Evolutionary conservation across 2,329 filamentous ascomycete species (phyloP), one percentile per base, ranked within the genome.

Genomic region (Talaromyces islandicus): DNA sequence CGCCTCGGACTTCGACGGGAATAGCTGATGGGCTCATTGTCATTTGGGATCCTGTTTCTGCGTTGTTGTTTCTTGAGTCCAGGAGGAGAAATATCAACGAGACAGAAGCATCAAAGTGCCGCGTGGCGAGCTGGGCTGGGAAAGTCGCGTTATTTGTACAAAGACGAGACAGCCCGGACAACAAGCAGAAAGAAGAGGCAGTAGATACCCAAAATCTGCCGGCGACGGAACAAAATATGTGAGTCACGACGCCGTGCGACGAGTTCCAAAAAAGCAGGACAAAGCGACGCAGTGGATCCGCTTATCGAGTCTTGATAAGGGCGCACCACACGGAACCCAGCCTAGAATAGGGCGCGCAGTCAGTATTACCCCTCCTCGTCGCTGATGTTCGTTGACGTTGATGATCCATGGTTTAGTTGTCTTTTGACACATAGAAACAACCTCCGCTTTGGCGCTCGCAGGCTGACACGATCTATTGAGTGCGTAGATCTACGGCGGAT

Each of bases 21-120:
- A 72, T 17, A 38, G 71, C 62, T 30, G 67, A 64, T 32, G 71
- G 70, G 46, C 68, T 67, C 70, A 73, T 74, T 27, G 29, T 65
- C 32, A 52, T 25, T 24, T 12, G 17, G 25, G 4, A 4, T 29
- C 7, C 11, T 25, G 46, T 24, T 12, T 51, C 11, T 51, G 7
- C 6, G 17, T 19, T n/a, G 17, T 5, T 4, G 17, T 46, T 7
- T 41, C 38, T 41, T 41, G 38, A 41, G n/a, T 17, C 29, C 29
- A 1, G 29, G 29, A 30, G 35, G 3, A 7, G 6, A n/a, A 38
- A 5, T n/a, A 9, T 38, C 5, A n/a, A 12, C 12, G 32, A 35
- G 5, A 1, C 14, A 12, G 12, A 17, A 38, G 7, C n/a, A n/a
- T 35, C 14, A 35, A 35, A 6, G 14, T 38, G 35, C 7, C 17